phyloP scores from a whole-genome alignment of 352 stramenopile genomes.

The Globisporangium apiculatum region DNA sequence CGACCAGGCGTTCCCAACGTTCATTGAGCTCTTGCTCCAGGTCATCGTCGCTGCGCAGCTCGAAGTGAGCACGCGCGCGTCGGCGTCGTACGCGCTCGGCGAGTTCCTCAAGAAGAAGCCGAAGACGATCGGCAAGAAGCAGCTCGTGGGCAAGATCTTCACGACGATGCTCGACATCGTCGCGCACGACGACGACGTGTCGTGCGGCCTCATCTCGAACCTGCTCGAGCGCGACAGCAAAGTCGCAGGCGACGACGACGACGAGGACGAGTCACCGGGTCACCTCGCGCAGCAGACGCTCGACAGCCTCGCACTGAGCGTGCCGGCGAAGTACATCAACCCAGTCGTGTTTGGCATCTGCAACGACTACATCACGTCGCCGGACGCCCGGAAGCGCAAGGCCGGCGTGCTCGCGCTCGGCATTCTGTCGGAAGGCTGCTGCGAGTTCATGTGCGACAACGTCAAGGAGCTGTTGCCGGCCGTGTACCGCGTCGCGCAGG shows the following conservation, averaged over 20 bases:
- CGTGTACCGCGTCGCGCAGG: constrained; percentile 87
- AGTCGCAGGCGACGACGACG: constrained; percentile 39
- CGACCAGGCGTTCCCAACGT: constrained; percentile 68
- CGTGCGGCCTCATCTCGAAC: constrained; percentile 79
- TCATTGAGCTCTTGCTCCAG: constrained; percentile 80
- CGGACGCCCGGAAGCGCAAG: constrained; percentile 90
- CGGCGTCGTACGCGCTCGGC: constrained; percentile 74
- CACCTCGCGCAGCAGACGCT: constrained; percentile 83
- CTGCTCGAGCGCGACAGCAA: constrained; percentile 65
- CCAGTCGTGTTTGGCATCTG: constrained; percentile 64
- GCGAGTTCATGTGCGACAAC: constrained; percentile 93
- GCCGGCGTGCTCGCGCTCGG: constrained; percentile 94
- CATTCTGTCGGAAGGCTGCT: constrained; percentile 96
- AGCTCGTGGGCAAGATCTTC: constrained; percentile 79
- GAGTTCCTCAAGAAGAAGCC: constrained; percentile 88
- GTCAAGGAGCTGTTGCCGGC: constrained; percentile 90
- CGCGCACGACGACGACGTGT: constrained; percentile 65
- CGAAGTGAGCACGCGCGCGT: constrained; percentile 70
- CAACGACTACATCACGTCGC: constrained; percentile 88
- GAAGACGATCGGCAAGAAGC: constrained; percentile 85
- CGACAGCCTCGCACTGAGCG: constrained; percentile 71
- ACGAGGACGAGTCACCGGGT: constrained; percentile 73
- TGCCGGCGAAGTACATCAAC: constrained; percentile 83
- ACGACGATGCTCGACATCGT: constrained; percentile 83
- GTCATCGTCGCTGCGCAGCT: constrained; percentile 73